These are phyloP conservation scores for Stephania japonica DNA, from an alignment of 164 flowering plant genomes.

Conservation along the genomic window DNA sequence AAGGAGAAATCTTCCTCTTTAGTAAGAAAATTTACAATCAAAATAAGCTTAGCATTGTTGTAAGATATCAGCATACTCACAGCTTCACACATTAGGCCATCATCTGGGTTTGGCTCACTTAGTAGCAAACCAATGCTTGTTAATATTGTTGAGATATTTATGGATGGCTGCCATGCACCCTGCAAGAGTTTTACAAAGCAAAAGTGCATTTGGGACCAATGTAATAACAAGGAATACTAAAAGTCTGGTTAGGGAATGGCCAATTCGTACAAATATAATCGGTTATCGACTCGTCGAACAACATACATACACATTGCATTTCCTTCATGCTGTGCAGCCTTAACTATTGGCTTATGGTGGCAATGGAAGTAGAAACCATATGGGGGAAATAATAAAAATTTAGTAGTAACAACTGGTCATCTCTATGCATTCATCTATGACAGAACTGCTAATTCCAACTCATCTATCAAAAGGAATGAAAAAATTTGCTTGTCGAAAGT, in stretches of 20 bases:
- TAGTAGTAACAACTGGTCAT: background rate
- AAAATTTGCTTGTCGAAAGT: too few species aligned
- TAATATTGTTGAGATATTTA: conserved; percentile 76
- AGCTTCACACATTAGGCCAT: conserved; percentile 86
- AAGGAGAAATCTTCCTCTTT: conserved; percentile 9
- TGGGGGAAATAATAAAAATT: too few species aligned
- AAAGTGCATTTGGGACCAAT: background rate
- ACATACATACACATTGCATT: too few species aligned
- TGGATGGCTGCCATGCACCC: conserved; percentile 96
- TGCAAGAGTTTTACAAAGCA: conserved; percentile 21
- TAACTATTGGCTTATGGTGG: background rate
- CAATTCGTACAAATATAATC: background rate
- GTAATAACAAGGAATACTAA: background rate
- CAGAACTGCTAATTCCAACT: background rate
- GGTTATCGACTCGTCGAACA: background rate
- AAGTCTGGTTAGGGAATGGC: background rate
- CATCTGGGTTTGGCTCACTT: conserved; percentile 92
- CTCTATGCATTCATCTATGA: background rate
- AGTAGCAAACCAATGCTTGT: conserved; percentile 77
- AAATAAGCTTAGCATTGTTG: background rate
- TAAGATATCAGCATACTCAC: conserved; percentile 36
- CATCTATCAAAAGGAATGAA: too few species aligned
- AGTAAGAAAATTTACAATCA: background rate
- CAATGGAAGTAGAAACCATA: background rate
- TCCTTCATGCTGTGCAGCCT: too few species aligned